These are phyloP conservation scores for Starmerella bacillaris DNA, from an alignment of 805 yeast species.

Conservation along the genomic window DNA sequence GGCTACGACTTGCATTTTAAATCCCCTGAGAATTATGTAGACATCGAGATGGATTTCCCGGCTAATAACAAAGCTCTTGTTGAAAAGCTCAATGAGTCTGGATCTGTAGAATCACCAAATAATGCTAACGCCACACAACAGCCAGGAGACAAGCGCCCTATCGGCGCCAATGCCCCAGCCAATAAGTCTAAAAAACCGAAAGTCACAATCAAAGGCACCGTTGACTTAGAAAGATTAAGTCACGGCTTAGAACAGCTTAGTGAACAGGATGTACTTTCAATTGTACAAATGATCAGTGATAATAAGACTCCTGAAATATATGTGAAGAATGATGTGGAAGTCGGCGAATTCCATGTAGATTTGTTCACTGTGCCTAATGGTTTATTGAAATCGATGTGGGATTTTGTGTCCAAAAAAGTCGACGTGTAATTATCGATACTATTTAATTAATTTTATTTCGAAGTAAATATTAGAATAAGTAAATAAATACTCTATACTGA, in stretches of 20 bases:
- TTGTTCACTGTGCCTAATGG: constrained; percentile 83
- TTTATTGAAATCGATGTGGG: constrained; percentile 82
- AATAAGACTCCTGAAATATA: constrained; percentile 90
- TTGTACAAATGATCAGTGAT: constrained; percentile 95
- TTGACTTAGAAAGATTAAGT: constrained; percentile 81
- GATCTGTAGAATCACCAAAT: constrained; percentile 36
- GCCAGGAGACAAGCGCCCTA: constrained; percentile 26
- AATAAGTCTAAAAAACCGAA: constrained; percentile 23
- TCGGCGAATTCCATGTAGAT: constrained; percentile 95
- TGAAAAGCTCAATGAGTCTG: constrained; percentile 59
- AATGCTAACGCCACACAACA: constrained; percentile 5
- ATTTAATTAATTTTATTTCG: background rate
- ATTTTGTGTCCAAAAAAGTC: constrained; percentile 61
- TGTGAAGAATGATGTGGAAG: constrained; percentile 85
- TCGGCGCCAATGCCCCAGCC: constrained; percentile 17
- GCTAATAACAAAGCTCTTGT: constrained; percentile 54
- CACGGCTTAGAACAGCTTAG: constrained; percentile 70
- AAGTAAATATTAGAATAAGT: background rate
- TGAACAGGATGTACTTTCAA: constrained; percentile 85
- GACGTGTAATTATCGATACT: constrained; percentile 9
- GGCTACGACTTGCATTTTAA: constrained; percentile 79
- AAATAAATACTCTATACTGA: background rate
- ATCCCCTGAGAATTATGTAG: constrained; percentile 56
- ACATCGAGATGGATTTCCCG: constrained; percentile 63
- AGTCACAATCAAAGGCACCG: constrained; percentile 33